Conservation (phyloP, 2,329 filamentous ascomycete species). For the Lasiodiplodia theobromae region DNA sequence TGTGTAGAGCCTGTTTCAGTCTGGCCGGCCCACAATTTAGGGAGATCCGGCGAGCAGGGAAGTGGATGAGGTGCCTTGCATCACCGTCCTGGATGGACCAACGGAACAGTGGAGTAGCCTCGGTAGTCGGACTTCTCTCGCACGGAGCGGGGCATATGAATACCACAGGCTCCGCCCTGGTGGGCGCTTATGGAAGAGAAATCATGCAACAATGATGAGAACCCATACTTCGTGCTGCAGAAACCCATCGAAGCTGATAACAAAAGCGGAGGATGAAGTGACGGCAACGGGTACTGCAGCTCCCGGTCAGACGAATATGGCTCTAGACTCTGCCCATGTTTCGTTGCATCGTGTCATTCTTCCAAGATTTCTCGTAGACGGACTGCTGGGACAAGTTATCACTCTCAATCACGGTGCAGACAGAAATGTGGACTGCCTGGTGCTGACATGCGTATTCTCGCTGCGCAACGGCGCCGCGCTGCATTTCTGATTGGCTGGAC, state of each 20-base stretch:
- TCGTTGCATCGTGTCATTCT: not conserved
- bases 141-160: conserved; percentile 4
- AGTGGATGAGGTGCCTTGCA: not conserved
- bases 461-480: not conserved
- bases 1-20: not conserved
- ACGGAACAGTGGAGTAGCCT: conserved; percentile 20
- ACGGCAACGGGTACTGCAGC: not conserved
- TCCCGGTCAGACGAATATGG: not conserved
- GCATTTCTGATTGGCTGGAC: not conserved
- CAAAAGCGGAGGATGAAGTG: conserved; percentile 12
- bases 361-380: not conserved
- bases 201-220: not conserved
- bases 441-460: not conserved
- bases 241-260: not conserved
- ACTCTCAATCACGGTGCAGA: not conserved
- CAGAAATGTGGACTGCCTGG: not conserved
- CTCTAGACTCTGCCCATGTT: not conserved
- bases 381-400: not conserved
- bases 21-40: not conserved
- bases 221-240: not conserved
- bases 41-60: conserved; percentile 6
- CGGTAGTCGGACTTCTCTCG: conserved; percentile 22
- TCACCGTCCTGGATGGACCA: not conserved
- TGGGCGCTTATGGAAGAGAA: not conserved
- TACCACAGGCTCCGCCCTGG: not conserved